phyloP scores from a whole-genome alignment of 2,329 filamentous ascomycete genomes.

The Didymella segeticola region DNA sequence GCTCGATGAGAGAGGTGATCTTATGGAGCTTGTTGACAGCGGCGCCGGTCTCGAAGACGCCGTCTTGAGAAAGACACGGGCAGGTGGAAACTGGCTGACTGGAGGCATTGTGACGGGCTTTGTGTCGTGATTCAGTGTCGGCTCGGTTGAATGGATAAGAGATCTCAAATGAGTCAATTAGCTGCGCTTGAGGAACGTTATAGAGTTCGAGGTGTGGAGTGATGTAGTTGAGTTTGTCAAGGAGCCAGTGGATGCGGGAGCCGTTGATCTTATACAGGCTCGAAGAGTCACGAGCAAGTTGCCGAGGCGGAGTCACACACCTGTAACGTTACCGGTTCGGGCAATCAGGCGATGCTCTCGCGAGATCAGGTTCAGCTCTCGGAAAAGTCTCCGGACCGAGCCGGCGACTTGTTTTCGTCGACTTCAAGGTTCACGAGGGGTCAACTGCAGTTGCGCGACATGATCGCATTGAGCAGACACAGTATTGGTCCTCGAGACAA shows the following conservation, averaged over 20 bases:
- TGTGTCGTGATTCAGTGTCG: neutral
- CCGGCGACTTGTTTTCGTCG: conserved; percentile 19
- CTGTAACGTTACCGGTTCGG: conserved; percentile 16
- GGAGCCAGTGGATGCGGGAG: neutral
- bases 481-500: neutral
- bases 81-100: conserved; percentile 39
- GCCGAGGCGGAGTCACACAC: conserved; percentile 15
- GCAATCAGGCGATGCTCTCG: conserved; percentile 22
- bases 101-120: conserved; percentile 30
- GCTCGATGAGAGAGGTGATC: conserved; percentile 11
- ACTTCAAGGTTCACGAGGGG: conserved; percentile 3
- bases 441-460: conserved; percentile 15
- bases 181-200: neutral
- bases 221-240: neutral
- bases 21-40: conserved; percentile 7
- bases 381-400: conserved; percentile 19
- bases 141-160: conserved; percentile 1
- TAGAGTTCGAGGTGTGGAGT: neutral
- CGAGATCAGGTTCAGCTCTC: conserved; percentile 15
- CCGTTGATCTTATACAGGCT: conserved; percentile 5
- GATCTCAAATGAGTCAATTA: neutral
- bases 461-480: conserved; percentile 3
- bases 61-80: conserved; percentile 35
- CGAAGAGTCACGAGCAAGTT: conserved; percentile 17
- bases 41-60: conserved; percentile 10